Evolutionary conservation across 176 grass and related monocot species (phyloP).

Genomic region (Hyparrhenia diplandra): DNA sequence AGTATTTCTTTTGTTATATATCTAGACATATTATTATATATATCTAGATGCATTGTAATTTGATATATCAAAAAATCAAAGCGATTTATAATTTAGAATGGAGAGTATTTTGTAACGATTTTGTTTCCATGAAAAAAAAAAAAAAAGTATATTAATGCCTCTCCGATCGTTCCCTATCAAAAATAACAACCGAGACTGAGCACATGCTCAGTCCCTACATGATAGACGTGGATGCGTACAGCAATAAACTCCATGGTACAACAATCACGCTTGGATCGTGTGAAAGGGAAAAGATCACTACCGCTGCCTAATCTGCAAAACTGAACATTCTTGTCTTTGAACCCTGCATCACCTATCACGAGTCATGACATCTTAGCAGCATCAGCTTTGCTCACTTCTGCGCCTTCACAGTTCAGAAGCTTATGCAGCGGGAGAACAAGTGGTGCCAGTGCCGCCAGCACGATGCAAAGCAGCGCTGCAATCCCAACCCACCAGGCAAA

Average conservation of each 20-base stretch:
- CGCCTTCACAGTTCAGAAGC: constrained; percentile 26
- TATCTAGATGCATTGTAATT: no score
- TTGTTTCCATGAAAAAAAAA: no score
- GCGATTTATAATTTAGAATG: no score
- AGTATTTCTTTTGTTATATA: no score
- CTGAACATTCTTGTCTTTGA: background rate
- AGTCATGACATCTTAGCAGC: constrained; percentile 39
- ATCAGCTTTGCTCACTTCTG: background rate
- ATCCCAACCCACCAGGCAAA: constrained; percentile 75
- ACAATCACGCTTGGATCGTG: background rate
- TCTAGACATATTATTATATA: no score
- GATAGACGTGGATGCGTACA: background rate
- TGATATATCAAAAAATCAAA: no score
- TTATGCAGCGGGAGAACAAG: constrained; percentile 49
- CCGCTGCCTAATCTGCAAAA: constrained; percentile 24
- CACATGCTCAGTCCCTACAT: no score
- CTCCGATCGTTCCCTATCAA: no score
- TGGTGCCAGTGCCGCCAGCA: constrained; percentile 45
- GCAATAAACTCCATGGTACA: background rate
- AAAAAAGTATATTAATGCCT: no score
- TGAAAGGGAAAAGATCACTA: background rate
- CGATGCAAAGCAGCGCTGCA: constrained; percentile 48
- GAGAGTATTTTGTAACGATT: no score
- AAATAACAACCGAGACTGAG: no score
- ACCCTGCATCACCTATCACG: constrained; percentile 14